Conservation (phyloP, 306 rosid species). For the Rosa multiflora region DNA sequence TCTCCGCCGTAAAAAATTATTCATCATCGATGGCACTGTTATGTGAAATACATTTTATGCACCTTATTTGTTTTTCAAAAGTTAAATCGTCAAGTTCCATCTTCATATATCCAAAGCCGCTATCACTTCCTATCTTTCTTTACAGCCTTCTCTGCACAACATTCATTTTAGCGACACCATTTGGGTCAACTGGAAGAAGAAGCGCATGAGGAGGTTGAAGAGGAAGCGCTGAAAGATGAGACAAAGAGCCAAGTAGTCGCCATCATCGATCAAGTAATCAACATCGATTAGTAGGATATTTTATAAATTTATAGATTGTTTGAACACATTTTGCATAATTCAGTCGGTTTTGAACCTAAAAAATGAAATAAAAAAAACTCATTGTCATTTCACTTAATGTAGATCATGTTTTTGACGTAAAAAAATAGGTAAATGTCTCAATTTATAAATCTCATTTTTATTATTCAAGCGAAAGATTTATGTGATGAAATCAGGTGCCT, state of each 20-base stretch:
- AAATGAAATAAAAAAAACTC: not conserved
- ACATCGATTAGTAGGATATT: conserved; percentile 22
- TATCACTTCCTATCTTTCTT: too few relatives aligned
- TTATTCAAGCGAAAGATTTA: not conserved
- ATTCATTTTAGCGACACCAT: conserved; percentile 25
- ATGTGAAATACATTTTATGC: too few relatives aligned
- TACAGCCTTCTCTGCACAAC: not conserved
- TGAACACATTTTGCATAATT: conserved; percentile 24
- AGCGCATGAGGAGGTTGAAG: conserved; percentile 84
- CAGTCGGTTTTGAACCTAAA: conserved; percentile 4
- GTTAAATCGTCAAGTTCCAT: too few relatives aligned
- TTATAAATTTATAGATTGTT: not conserved
- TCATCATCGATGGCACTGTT: too few relatives aligned
- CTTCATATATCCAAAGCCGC: not conserved
- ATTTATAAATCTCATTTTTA: not conserved
- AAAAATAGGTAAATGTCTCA: not conserved
- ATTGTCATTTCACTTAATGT: too few relatives aligned
- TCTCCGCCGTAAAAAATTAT: too few relatives aligned
- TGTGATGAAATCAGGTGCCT: not conserved
- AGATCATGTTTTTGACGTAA: not conserved
- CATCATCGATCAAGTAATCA: conserved; percentile 3
- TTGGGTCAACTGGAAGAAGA: conserved; percentile 94
- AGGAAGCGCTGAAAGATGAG: conserved; percentile 94
- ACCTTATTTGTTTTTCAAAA: too few relatives aligned
- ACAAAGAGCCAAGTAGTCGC: conserved; percentile 68